Conservation (phyloP, 2,329 filamentous ascomycete species). For the Clonostachys rosea region DNA sequence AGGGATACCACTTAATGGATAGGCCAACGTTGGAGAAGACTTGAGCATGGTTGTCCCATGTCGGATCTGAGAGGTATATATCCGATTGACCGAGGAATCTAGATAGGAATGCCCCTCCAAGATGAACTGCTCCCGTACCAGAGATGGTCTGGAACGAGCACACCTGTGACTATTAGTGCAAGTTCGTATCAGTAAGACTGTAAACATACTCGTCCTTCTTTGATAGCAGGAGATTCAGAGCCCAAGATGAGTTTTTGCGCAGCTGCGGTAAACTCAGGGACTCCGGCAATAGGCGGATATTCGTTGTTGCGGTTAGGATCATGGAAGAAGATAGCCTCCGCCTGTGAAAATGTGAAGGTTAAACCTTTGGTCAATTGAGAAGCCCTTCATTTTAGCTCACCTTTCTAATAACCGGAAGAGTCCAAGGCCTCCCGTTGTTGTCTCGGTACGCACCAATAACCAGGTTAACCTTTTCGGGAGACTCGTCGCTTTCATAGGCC, state of each 20-base stretch:
- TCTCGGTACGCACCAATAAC: constrained; percentile 75
- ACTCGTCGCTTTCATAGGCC: not conserved
- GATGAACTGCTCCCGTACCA: constrained; percentile 89
- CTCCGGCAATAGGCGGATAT: constrained; percentile 92
- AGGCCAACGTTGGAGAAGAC: constrained; percentile 92
- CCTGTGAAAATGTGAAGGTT: constrained; percentile 47
- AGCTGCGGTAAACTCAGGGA: constrained; percentile 79
- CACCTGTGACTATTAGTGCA: constrained; percentile 19
- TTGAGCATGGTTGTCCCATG: constrained; percentile 98
- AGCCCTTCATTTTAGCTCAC: constrained; percentile 32
- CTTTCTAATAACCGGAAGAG: constrained; percentile 85
- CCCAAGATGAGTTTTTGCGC: constrained; percentile 89
- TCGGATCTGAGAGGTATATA: constrained; percentile 90
- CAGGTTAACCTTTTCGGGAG: constrained; percentile 26
- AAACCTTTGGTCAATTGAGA: constrained; percentile 9
- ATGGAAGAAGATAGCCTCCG: constrained; percentile 81
- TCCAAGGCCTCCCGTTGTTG: constrained; percentile 86
- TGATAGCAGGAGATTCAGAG: constrained; percentile 71
- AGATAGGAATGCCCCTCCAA: constrained; percentile 88
- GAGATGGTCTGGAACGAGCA: constrained; percentile 91
- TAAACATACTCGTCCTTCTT: constrained; percentile 60
- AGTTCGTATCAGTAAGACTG: too few species aligned
- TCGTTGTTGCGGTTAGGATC: constrained; percentile 95
- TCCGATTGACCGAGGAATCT: constrained; percentile 79
- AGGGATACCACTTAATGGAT: constrained; percentile 78